phyloP scores from a whole-genome alignment of 2,329 filamentous ascomycete genomes.

The Penicillium sp. region DNA sequence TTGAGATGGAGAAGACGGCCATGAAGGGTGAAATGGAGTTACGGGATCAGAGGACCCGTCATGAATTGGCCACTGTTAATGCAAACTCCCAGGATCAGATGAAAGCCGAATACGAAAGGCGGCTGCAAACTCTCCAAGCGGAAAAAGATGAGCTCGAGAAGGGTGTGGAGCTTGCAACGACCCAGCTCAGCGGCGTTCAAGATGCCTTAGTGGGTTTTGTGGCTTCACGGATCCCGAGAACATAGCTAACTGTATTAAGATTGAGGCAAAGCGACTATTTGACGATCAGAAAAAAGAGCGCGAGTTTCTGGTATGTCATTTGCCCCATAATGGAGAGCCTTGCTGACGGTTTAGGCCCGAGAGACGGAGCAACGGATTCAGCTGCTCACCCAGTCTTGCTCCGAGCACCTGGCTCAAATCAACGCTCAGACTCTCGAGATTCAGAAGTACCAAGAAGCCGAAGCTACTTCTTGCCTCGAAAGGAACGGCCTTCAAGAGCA shows the following conservation, averaged over 20 bases:
- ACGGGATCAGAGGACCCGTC: conserved; percentile 30
- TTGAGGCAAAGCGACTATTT: conserved; percentile 18
- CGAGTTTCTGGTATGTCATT: conserved; percentile 22
- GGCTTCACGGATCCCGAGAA: background rate
- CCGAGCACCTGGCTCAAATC: conserved; percentile 16
- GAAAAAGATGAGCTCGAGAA: conserved; percentile 31
- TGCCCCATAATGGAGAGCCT: too few relatives aligned
- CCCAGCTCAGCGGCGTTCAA: conserved; percentile 25
- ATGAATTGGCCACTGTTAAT: conserved; percentile 37
- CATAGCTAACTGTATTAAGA: conserved; percentile 23
- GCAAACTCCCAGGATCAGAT: conserved; percentile 32
- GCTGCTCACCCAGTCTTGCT: conserved; percentile 16
- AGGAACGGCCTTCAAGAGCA: conserved; percentile 21
- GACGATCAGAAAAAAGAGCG: conserved; percentile 15
- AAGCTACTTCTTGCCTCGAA: conserved; percentile 18
- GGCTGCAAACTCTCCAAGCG: conserved; percentile 27
- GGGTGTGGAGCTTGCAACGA: conserved; percentile 15
- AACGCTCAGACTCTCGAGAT: conserved; percentile 22
- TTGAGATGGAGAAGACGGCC: conserved; percentile 27
- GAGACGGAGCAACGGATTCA: conserved; percentile 25
- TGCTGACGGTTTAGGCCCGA: conserved; percentile 26
- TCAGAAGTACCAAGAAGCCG: conserved; percentile 25
- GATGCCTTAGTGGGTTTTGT: conserved; percentile 29
- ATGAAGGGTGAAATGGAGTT: conserved; percentile 25
- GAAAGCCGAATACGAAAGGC: conserved; percentile 33